Evolutionary conservation across 2,329 filamentous ascomycete species (phyloP).

Genomic region (Fusarium sp.): DNA sequence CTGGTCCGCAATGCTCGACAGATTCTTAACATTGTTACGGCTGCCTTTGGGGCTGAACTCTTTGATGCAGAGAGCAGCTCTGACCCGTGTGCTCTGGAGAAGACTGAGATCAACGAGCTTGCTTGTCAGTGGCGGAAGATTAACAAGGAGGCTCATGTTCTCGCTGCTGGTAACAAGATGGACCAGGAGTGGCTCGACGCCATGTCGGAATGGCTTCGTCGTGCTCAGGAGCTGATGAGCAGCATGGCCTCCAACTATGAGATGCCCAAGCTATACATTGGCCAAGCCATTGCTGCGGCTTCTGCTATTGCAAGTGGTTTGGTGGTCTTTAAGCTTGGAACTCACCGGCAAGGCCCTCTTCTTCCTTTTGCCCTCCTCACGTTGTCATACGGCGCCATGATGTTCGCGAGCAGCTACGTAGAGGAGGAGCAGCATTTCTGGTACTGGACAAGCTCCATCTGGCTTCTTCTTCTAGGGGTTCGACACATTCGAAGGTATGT

Average conservation of each 20-base stretch:
- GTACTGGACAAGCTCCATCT: conserved; percentile 86
- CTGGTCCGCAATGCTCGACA: conserved; percentile 81
- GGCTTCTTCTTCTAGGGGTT: conserved; percentile 65
- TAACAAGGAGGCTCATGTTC: conserved; percentile 35
- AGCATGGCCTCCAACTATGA: conserved; percentile 93
- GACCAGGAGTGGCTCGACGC: conserved; percentile 53
- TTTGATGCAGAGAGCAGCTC: conserved; percentile 48
- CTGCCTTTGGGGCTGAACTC: conserved; percentile 67
- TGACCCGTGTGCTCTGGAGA: conserved; percentile 50
- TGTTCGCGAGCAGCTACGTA: conserved; percentile 98
- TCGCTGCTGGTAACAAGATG: conserved; percentile 40
- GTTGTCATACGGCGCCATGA: conserved; percentile 78
- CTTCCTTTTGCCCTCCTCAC: conserved; percentile 60
- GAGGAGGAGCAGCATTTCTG: conserved; percentile 99
- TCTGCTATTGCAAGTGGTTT: conserved; percentile 41
- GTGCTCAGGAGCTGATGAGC: conserved; percentile 81
- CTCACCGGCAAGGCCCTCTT: conserved; percentile 35
- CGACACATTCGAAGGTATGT: conserved; percentile 55
- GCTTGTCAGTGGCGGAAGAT: conserved; percentile 71
- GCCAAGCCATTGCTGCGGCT: conserved; percentile 50
- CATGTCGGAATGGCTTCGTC: conserved; percentile 69
- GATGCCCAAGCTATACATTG: conserved; percentile 65
- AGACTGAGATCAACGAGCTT: conserved; percentile 61
- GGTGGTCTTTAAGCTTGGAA: conserved; percentile 23
- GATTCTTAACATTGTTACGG: conserved; percentile 77